Conservation (phyloP, 2,329 filamentous ascomycete species). For the Scolecobasidium constrictum region DNA sequence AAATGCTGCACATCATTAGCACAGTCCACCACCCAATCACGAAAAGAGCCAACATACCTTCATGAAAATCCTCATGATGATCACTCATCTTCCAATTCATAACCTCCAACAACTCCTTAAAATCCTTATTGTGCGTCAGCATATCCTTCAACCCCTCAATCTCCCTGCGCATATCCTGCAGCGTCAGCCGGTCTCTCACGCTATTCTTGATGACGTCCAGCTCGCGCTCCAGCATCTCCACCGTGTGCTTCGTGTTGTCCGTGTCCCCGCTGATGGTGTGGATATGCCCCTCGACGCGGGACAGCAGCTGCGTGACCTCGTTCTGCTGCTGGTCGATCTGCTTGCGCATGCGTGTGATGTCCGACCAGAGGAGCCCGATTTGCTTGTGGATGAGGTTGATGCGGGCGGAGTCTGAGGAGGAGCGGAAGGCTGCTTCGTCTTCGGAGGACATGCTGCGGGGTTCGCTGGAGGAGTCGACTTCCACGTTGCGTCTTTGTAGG, state of each 20-base stretch:
- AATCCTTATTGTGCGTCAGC: constrained; percentile 43
- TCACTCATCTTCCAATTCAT: constrained; percentile 43
- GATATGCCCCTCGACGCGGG: neutral
- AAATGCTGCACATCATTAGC: neutral
- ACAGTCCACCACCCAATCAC: neutral
- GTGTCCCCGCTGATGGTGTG: neutral
- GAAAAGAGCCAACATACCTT: constrained; percentile 36
- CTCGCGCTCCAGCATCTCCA: neutral
- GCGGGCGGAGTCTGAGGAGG: constrained; percentile 76
- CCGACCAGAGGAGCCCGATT: constrained; percentile 49
- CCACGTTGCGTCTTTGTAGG: too few relatives aligned
- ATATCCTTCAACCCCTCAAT: constrained; percentile 37
- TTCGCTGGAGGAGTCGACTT: neutral
- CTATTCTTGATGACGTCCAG: neutral
- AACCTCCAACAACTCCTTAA: constrained; percentile 41
- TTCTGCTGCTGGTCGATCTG: constrained; percentile 46
- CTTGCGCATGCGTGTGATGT: constrained; percentile 40
- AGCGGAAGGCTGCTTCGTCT: constrained; percentile 33
- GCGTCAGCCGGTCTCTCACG: neutral
- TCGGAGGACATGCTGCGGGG: constrained; percentile 5
- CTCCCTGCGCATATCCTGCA: constrained; percentile 18
- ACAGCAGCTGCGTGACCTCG: constrained; percentile 30
- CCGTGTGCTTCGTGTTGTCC: neutral
- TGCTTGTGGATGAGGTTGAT: constrained; percentile 65
- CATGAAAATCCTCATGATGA: constrained; percentile 41